These are phyloP conservation scores for Sugiyamaella pinicola DNA, from an alignment of 1,139 yeast genomes.

Conservation along the genomic window DNA sequence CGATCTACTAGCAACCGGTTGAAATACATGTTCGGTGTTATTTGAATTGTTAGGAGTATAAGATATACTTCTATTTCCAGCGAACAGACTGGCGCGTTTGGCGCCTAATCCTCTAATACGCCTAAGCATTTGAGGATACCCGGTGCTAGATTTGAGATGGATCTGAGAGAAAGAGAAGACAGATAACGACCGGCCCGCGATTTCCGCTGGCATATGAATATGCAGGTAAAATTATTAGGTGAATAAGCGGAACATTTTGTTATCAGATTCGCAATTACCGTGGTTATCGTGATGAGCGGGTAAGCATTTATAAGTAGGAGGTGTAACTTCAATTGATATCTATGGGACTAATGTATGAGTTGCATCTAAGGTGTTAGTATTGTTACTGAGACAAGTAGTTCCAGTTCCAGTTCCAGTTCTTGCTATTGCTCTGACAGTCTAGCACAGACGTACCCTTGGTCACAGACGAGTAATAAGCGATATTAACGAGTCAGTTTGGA, in stretches of 20 bases:
- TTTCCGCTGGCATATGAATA: neutral
- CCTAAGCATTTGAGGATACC: constrained; percentile 2
- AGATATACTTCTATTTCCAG: constrained; percentile 11
- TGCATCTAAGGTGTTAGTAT: no score
- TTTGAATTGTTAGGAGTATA: constrained; percentile 18
- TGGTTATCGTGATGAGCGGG: neutral
- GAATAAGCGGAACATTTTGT: constrained; percentile 1
- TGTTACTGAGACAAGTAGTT: no score
- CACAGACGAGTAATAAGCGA: no score
- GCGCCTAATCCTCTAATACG: neutral
- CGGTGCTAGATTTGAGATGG: neutral
- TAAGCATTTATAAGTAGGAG: no score
- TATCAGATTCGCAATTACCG: neutral
- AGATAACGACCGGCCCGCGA: neutral
- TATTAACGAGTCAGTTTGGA: no score
- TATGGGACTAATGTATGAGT: neutral
- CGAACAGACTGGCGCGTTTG: neutral
- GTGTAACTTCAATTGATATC: neutral
- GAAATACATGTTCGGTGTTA: constrained; percentile 35
- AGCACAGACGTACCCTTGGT: no score
- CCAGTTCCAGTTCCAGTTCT: no score
- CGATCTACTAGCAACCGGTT: constrained; percentile 41
- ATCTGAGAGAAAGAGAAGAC: neutral
- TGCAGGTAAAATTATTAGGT: neutral
- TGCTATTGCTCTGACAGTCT: no score